phyloP scores from a whole-genome alignment of 2,329 filamentous ascomycete species.

The Aspergillus neoniger region DNA sequence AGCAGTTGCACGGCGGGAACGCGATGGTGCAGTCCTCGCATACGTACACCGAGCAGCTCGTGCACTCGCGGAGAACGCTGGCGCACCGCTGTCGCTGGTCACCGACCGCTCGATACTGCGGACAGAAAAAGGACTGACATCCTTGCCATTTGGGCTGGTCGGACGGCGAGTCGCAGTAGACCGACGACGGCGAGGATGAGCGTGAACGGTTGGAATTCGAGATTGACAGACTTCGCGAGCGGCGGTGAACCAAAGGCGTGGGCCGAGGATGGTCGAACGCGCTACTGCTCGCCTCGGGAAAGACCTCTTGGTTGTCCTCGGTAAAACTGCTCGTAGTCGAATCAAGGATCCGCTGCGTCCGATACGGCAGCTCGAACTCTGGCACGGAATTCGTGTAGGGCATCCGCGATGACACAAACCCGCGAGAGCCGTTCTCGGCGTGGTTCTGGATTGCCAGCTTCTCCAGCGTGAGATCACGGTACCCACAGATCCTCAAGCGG shows the following conservation, averaged over 20 bases:
- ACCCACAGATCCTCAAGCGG: slow-evolving; percentile 60
- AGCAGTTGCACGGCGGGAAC: slow-evolving; percentile 47
- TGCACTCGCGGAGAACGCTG: slow-evolving; percentile 48
- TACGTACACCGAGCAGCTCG: slow-evolving; percentile 48
- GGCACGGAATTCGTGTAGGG: slow-evolving; percentile 18
- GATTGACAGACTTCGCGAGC: slow-evolving; percentile 41
- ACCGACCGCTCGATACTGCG: slow-evolving; percentile 43
- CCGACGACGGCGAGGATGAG: slow-evolving; percentile 43
- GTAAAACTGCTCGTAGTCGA: slow-evolving; percentile 40
- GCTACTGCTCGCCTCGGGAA: slow-evolving; percentile 26
- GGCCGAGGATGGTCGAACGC: slow-evolving; percentile 15
- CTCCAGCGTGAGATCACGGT: slow-evolving; percentile 56
- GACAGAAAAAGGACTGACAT: slow-evolving; percentile 52
- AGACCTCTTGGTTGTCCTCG: slow-evolving; percentile 34
- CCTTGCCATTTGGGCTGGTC: slow-evolving; percentile 47
- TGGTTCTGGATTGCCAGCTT: slow-evolving; percentile 43
- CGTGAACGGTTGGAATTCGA: slow-evolving; percentile 44
- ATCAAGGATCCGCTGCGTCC: slow-evolving; percentile 32
- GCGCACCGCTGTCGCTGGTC: slow-evolving; percentile 50
- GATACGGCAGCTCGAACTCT: slow-evolving; percentile 33
- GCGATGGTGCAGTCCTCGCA: slow-evolving; percentile 47
- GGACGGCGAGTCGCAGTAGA: slow-evolving; percentile 40
- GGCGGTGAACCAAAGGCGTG: slow-evolving; percentile 27
- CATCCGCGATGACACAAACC: slow-evolving; percentile 14
- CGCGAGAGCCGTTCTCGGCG: slow-evolving; percentile 17